phyloP scores from a whole-genome alignment of 139 green algal species.

The Asterochloris erici region DNA sequence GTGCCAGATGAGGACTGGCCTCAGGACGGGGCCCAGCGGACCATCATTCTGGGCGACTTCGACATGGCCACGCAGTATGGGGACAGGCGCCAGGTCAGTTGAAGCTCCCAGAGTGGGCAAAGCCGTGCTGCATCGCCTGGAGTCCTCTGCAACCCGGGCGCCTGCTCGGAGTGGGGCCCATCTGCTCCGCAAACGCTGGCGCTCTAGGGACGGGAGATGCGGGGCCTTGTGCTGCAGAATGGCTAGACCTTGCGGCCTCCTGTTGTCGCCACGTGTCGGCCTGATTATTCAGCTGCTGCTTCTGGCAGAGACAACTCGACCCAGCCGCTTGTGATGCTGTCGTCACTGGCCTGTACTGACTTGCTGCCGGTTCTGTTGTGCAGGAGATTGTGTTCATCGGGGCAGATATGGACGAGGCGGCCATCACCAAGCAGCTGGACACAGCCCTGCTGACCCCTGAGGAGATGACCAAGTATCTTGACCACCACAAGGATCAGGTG shows the following conservation, averaged over 20 bases:
- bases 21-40: conserved; percentile 42
- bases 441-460: conserved; percentile 72
- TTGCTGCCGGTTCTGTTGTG: background rate
- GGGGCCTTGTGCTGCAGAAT: too few relatives aligned
- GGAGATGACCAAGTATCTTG: conserved; percentile 68
- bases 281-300: too few relatives aligned
- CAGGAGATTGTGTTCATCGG: conserved; percentile 97
- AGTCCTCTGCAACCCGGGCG: too few relatives aligned
- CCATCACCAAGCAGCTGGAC: conserved; percentile 80
- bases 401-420: conserved; percentile 70
- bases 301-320: background rate
- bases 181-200: too few relatives aligned
- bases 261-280: too few relatives aligned
- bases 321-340: background rate
- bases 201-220: too few relatives aligned
- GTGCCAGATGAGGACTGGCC: conserved; percentile 83
- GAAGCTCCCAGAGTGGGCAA: too few relatives aligned
- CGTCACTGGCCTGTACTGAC: background rate
- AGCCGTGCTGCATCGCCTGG: too few relatives aligned
- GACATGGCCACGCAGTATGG: conserved; percentile 44
- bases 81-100: conserved; percentile 46
- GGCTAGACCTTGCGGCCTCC: too few relatives aligned
- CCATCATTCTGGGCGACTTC: conserved; percentile 72
- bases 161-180: too few relatives aligned
- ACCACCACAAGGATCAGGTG: conserved; percentile 29